These are phyloP conservation scores for Trifolium fragiferum DNA, from an alignment of 306 rosid genomes.

Conservation along the genomic window DNA sequence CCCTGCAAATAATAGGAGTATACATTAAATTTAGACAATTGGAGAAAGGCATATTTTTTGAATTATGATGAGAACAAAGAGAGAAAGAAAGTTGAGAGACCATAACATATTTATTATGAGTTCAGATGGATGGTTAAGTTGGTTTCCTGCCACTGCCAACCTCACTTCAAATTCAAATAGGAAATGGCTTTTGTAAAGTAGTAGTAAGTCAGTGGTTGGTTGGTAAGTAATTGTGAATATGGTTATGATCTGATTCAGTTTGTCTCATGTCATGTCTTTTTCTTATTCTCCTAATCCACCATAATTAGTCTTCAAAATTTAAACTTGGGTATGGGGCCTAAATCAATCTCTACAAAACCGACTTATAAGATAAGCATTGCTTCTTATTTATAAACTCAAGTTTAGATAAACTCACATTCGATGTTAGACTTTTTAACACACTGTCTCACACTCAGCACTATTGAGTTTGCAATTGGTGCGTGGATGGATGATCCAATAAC, in stretches of 20 bases:
- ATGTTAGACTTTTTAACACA: no score
- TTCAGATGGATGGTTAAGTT: conserved; percentile 36
- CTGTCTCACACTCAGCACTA: no score
- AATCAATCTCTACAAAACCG: no score
- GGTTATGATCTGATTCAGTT: neutral
- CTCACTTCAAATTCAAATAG: conserved; percentile 49
- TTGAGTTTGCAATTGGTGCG: no score
- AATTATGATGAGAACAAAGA: conserved; percentile 17
- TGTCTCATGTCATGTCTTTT: neutral
- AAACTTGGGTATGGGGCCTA: no score
- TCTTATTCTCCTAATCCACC: no score
- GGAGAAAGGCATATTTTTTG: conserved; percentile 45
- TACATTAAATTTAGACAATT: conserved; percentile 49
- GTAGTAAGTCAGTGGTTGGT: conserved; percentile 48
- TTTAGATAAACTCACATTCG: no score
- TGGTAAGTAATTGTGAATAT: conserved; percentile 41
- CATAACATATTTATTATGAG: conserved; percentile 40
- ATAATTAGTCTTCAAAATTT: no score
- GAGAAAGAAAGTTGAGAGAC: conserved; percentile 35
- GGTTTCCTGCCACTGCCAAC: conserved; percentile 51
- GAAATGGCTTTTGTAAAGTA: conserved; percentile 44
- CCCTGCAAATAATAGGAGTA: conserved; percentile 45
- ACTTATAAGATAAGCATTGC: no score
- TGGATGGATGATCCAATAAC: no score
- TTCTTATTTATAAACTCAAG: no score